Conservation (phyloP, 1,139 yeast species). For the Debaryomyces sp. region DNA sequence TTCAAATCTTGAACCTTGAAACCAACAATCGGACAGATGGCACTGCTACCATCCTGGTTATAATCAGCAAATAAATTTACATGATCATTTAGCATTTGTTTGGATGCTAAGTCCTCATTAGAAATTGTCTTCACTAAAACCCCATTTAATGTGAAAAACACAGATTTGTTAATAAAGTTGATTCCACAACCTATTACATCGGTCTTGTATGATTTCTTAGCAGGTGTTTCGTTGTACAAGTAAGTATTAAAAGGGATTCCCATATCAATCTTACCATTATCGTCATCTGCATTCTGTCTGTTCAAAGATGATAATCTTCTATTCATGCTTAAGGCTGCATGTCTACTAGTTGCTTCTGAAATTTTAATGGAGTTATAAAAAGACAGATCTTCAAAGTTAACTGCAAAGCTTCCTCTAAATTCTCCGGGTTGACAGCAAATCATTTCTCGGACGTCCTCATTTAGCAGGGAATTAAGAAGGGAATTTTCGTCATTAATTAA, state of each 20-base stretch:
- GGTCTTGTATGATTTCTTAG: conserved; percentile 26
- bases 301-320: conserved; percentile 40
- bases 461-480: conserved; percentile 17
- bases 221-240: conserved; percentile 10
- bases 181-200: conserved; percentile 88
- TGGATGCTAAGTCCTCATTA: conserved; percentile 33
- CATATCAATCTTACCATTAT: conserved; percentile 38
- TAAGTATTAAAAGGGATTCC: conserved; percentile 40
- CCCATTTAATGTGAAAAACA: conserved; percentile 86
- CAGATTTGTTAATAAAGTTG: conserved; percentile 61
- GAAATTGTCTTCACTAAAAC: conserved; percentile 42
- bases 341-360: conserved; percentile 33
- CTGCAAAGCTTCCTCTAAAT: conserved; percentile 45
- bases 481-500: conserved; percentile 20
- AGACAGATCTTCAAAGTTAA: conserved; percentile 44
- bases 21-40: conserved; percentile 46
- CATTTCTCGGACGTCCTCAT: conserved; percentile 23
- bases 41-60: conserved; percentile 18
- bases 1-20: conserved; percentile 35
- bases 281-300: conserved; percentile 32
- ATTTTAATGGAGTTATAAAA: conserved; percentile 43
- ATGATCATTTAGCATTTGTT: conserved; percentile 14
- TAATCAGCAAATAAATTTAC: conserved; percentile 32
- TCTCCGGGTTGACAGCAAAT: conserved; percentile 40
- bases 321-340: conserved; percentile 39